Evolutionary conservation across 805 yeast species (phyloP).

Genomic region (Millerago galiae): DNA sequence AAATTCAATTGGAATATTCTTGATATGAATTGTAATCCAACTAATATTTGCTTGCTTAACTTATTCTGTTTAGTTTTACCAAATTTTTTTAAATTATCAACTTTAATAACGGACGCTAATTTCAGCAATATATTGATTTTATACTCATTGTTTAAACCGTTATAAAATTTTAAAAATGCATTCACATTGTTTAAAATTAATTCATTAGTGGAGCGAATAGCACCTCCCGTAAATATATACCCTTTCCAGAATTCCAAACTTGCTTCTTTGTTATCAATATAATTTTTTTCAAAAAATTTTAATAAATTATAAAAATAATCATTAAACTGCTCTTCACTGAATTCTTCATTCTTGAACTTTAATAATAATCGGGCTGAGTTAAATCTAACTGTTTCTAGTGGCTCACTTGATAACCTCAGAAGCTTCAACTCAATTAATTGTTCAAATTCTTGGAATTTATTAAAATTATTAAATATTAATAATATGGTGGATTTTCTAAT

Average conservation of each 20-base stretch:
- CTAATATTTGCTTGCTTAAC: slow-evolving; percentile 13
- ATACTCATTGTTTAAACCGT: slow-evolving; percentile 7
- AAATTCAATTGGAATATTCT: slow-evolving; percentile 18
- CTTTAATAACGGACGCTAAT: slow-evolving; percentile 25
- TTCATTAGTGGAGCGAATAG: slow-evolving; percentile 42
- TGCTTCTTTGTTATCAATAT: slow-evolving; percentile 8
- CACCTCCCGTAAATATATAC: slow-evolving; percentile 47
- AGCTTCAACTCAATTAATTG: slow-evolving; percentile 29
- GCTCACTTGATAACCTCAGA: slow-evolving; percentile 56
- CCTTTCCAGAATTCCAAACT: slow-evolving; percentile 49
- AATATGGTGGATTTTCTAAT: slow-evolving; percentile 48
- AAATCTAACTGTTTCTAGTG: slow-evolving; percentile 47
- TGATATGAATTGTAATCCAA: slow-evolving; percentile 21
- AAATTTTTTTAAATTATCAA: slow-evolving; percentile 8
- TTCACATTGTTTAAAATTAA: slow-evolving; percentile 38
- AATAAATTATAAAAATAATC: slow-evolving; percentile 27
- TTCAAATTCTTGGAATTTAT: slow-evolving; percentile 10
- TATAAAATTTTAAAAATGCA: slow-evolving; percentile 29
- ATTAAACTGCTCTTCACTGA: slow-evolving; percentile 10
- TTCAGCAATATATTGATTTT: slow-evolving; percentile 16
- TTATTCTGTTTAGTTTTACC: slow-evolving; percentile 11
- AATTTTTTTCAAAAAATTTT: slow-evolving; percentile 16
- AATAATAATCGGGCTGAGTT: slow-evolving; percentile 35
- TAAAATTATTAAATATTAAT: slow-evolving; percentile 29
- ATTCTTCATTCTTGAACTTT: not conserved